Percentiles rank a stretch among this genome's conserved stretches.
These are phyloP conservation scores for Lentinula edodes DNA, from an alignment of 768 basidiomycete species.

Conservation along the genomic window DNA sequence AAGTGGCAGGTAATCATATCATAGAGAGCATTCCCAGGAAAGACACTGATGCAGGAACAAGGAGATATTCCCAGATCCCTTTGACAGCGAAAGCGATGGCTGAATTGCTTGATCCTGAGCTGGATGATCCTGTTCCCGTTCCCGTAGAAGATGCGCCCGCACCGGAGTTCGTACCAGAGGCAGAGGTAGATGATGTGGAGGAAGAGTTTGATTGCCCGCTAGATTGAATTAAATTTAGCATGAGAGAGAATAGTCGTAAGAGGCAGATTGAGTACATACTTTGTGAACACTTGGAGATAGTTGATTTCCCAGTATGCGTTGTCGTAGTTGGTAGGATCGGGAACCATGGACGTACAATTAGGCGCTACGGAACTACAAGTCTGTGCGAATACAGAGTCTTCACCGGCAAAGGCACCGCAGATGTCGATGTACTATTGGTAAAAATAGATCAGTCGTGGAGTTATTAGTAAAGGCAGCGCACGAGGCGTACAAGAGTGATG, in stretches of 20 bases:
- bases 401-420: conserved; percentile 18
- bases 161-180: background rate
- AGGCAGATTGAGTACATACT: background rate
- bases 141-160: background rate
- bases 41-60: background rate
- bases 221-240: background rate
- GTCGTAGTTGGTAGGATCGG: conserved; percentile 26
- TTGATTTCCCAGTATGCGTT: conserved; percentile 37
- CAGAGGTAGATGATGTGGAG: background rate
- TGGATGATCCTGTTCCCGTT: background rate
- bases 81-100: background rate
- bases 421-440: conserved; percentile 12
- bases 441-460: background rate
- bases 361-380: conserved; percentile 20
- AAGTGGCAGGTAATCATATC: background rate
- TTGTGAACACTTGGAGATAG: conserved; percentile 27
- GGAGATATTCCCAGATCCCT: background rate
- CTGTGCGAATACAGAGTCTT: background rate
- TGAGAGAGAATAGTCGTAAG: background rate
- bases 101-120: background rate
- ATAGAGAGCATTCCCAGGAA: background rate
- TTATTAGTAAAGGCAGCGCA: background rate
- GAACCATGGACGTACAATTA: conserved; percentile 25
- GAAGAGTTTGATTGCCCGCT: background rate
- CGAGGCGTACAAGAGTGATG: conserved; percentile 39